A percentile compares a stretch with the other conserved stretches of the same genome.
These are phyloP conservation scores for Capsella rubella DNA, from an alignment of 441 rosid species.

Conservation along the genomic window DNA sequence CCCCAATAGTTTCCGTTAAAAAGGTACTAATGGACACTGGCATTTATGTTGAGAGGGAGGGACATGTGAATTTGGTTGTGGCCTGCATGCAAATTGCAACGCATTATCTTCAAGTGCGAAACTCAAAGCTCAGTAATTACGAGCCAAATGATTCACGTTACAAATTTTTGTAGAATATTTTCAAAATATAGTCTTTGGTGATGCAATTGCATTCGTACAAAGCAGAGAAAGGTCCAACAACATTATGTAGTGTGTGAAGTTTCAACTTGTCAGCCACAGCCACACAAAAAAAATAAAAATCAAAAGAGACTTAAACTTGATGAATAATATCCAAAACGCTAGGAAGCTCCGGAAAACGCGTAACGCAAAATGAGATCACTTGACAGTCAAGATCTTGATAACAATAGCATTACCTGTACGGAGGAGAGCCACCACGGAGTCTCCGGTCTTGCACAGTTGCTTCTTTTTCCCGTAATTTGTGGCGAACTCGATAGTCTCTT, in stretches of 20 bases:
- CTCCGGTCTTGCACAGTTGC: slow-evolving; percentile 77
- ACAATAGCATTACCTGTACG: slow-evolving; percentile 81
- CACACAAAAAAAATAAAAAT: background rate
- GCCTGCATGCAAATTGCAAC: background rate
- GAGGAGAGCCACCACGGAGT: slow-evolving; percentile 84
- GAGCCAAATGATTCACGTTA: slow-evolving; percentile 1
- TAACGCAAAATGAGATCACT: slow-evolving; percentile 47
- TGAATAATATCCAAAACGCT: slow-evolving; percentile 22
- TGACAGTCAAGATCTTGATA: slow-evolving; percentile 85
- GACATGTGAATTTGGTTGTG: slow-evolving; percentile 14
- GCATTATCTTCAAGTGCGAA: slow-evolving; percentile 11
- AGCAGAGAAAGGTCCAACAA: slow-evolving; percentile 5
- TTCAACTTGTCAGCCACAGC: background rate
- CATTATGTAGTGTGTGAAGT: background rate
- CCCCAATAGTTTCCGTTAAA: background rate
- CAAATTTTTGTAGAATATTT: background rate
- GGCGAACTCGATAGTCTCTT: slow-evolving; percentile 75
- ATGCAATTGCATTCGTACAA: slow-evolving; percentile 9
- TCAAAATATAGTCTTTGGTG: background rate
- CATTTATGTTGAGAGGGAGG: slow-evolving; percentile 16
- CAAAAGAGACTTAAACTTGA: background rate
- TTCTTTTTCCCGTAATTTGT: slow-evolving; percentile 62
- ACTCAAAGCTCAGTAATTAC: background rate
- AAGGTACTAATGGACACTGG: background rate
- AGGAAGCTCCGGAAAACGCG: slow-evolving; percentile 3